Evolutionary conservation across 495 filamentous ascomycete genomes (phyloP).

Genomic region (Aspergillus saccharolyticus): DNA sequence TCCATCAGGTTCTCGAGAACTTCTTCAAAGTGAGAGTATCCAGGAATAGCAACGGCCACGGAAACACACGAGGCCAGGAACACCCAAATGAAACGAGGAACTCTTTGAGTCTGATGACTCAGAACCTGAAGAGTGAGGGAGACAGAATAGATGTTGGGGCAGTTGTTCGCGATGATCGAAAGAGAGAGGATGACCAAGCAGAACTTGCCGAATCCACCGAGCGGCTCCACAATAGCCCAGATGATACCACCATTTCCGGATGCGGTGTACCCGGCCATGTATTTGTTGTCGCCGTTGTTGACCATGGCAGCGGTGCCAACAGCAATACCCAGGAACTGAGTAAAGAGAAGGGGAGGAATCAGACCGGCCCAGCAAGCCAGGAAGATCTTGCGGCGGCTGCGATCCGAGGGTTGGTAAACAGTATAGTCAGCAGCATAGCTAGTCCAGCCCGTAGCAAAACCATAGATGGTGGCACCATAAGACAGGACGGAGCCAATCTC

Average conservation of each 20-base stretch:
- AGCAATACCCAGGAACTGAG: conserved; percentile 73
- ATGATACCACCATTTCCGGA: conserved; percentile 70
- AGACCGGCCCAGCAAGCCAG: conserved; percentile 65
- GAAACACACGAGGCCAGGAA: conserved; percentile 63
- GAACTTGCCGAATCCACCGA: conserved; percentile 76
- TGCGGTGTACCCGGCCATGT: conserved; percentile 52
- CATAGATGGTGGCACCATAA: conserved; percentile 69
- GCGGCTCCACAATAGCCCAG: conserved; percentile 57
- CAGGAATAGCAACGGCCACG: conserved; percentile 72
- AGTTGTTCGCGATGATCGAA: conserved; percentile 79
- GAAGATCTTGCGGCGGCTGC: conserved; percentile 59
- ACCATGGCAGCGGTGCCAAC: conserved; percentile 57
- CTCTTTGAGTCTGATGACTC: conserved; percentile 54
- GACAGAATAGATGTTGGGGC: conserved; percentile 85
- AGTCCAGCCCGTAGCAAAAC: conserved; percentile 78
- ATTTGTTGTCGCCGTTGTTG: conserved; percentile 48
- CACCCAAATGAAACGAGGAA: conserved; percentile 77
- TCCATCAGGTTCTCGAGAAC: conserved; percentile 78
- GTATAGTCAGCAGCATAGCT: conserved; percentile 79
- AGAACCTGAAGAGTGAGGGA: conserved; percentile 71
- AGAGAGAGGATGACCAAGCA: conserved; percentile 76
- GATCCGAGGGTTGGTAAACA: conserved; percentile 67
- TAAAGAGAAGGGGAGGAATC: conserved; percentile 68
- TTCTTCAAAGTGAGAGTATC: conserved; percentile 65
- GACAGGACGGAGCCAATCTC: conserved; percentile 64